These are phyloP conservation scores for Mycosphaerella sp. DNA, from an alignment of 2,329 filamentous ascomycete species.

Conservation along the genomic window DNA sequence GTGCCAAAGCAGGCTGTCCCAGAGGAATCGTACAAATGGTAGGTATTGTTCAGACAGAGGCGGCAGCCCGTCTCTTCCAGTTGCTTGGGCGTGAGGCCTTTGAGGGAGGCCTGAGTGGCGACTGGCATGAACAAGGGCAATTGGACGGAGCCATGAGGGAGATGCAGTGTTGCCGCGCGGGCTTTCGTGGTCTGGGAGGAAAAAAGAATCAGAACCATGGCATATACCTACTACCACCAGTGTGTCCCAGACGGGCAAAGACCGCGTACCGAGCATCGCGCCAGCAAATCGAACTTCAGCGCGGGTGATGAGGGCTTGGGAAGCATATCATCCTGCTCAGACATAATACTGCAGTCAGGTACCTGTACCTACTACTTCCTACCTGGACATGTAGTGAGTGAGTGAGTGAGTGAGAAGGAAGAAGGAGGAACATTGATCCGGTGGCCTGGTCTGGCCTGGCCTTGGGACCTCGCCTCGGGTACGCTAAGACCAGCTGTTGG, in stretches of 20 bases:
- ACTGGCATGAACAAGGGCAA: slow-evolving; percentile 98
- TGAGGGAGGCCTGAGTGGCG: slow-evolving; percentile 90
- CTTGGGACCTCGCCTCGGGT: too few relatives aligned
- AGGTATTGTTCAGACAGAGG: slow-evolving; percentile 95
- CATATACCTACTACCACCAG: too few relatives aligned
- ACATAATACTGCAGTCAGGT: slow-evolving; percentile 14
- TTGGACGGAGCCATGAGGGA: slow-evolving; percentile 86
- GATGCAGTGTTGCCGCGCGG: slow-evolving; percentile 75
- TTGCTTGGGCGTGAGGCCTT: slow-evolving; percentile 87
- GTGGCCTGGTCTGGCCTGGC: too few relatives aligned
- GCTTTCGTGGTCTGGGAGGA: slow-evolving; percentile 75
- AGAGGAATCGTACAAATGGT: slow-evolving; percentile 58
- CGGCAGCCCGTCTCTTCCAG: slow-evolving; percentile 83
- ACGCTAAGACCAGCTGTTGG: too few relatives aligned
- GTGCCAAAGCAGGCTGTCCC: neutral
- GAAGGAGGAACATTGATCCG: too few relatives aligned
- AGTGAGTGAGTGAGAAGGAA: neutral
- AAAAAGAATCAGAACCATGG: slow-evolving; percentile 6
- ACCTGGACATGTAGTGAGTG: too few relatives aligned
- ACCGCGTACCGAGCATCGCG: slow-evolving; percentile 67
- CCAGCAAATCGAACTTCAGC: slow-evolving; percentile 69
- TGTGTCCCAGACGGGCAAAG: neutral
- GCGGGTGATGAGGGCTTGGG: slow-evolving; percentile 43
- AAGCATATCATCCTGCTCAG: slow-evolving; percentile 22
- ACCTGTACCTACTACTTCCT: too few relatives aligned